A percentile compares a stretch with the other conserved stretches of the same genome.
These are phyloP conservation scores for Dicorynia guianensis DNA, from an alignment of 306 rosid species.

Conservation along the genomic window DNA sequence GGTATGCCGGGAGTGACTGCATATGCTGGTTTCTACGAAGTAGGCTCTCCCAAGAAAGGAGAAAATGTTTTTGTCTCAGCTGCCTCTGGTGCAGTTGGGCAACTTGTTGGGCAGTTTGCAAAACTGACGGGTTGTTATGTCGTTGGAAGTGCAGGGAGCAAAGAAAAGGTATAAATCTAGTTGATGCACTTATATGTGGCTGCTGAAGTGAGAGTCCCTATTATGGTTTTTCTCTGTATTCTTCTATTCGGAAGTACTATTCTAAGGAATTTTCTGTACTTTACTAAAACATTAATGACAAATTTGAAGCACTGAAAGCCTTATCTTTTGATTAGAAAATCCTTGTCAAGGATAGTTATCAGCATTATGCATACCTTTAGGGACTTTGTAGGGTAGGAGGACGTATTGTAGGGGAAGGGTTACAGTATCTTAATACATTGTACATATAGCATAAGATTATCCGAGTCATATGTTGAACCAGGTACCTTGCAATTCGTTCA, in stretches of 20 bases:
- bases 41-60: conserved; percentile 42
- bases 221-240: background rate
- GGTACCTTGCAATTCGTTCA: no score
- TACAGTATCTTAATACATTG: no score
- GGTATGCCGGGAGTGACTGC: conserved; percentile 59
- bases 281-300: background rate
- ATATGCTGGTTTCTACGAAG: conserved; percentile 35
- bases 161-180: conserved; percentile 45
- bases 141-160: conserved; percentile 57
- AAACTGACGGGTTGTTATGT: conserved; percentile 48
- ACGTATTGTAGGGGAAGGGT: no score
- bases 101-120: conserved; percentile 45
- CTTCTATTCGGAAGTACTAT: background rate
- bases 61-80: conserved; percentile 46
- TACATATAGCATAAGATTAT: no score
- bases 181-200: background rate
- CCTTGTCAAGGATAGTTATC: background rate
- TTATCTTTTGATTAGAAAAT: background rate
- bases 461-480: no score
- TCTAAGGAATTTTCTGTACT: background rate
- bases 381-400: no score
- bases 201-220: background rate
- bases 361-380: no score
- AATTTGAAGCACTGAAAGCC: background rate
- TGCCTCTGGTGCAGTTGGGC: conserved; percentile 44